Evolutionary conservation across 2,329 filamentous ascomycete genomes (phyloP).

Genomic region (Pseudonectria foliicola): DNA sequence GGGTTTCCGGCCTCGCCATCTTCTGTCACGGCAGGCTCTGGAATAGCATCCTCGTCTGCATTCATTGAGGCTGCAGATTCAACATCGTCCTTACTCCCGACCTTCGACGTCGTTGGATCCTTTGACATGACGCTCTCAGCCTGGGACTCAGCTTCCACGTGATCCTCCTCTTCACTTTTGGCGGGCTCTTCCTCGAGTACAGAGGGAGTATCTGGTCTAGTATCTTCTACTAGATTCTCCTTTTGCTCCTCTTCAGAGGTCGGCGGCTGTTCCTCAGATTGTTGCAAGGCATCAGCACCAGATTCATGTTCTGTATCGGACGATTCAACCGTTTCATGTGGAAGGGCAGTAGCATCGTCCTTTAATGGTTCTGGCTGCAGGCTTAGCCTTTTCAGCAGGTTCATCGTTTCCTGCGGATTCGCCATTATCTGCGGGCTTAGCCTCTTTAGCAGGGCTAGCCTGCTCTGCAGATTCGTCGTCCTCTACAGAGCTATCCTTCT

Average conservation of each 20-base stretch:
- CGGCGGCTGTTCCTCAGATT: too few species aligned
- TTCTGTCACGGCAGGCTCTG: background rate
- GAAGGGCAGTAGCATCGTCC: too few species aligned
- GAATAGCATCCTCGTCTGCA: background rate
- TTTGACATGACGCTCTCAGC: background rate
- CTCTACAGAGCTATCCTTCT: background rate
- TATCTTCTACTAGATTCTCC: too few species aligned
- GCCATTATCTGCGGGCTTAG: background rate
- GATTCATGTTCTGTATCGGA: background rate
- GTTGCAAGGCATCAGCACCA: too few species aligned
- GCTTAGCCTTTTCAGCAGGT: conserved; percentile 4
- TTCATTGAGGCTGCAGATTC: too few species aligned
- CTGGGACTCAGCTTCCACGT: background rate
- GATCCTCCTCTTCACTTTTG: conserved; percentile 4
- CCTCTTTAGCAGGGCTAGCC: background rate
- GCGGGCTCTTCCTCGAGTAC: conserved; percentile 1
- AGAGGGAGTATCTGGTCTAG: too few species aligned
- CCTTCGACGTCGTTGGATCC: background rate
- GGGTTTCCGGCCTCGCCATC: background rate
- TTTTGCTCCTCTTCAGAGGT: too few species aligned
- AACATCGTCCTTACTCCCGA: background rate
- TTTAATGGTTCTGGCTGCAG: too few species aligned
- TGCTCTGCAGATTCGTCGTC: too few species aligned
- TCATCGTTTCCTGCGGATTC: conserved; percentile 1
- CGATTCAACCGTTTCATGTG: conserved; percentile 12